Conservation (phyloP, 768 basidiomycete species). For the Russula compacta region DNA sequence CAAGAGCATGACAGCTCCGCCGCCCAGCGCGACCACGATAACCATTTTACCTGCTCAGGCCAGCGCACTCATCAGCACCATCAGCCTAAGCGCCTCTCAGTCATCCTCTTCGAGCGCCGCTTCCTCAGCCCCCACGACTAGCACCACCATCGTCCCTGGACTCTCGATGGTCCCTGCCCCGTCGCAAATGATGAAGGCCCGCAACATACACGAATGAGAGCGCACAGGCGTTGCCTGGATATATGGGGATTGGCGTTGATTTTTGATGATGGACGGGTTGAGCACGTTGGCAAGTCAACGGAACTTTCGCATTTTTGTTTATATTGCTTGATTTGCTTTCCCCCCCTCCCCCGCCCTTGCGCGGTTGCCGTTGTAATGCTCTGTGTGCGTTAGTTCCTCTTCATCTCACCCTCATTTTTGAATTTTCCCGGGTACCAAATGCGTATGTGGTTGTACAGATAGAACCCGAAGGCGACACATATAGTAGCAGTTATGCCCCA, state of each 20-base stretch:
- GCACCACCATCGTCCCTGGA: slow-evolving; percentile 37
- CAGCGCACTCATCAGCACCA: slow-evolving; percentile 14
- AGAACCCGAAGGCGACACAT: too few species aligned
- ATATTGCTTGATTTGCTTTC: background rate
- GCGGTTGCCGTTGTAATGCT: background rate
- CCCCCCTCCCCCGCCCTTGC: too few species aligned
- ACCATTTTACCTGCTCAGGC: slow-evolving; percentile 22
- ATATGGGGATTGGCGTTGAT: too few species aligned
- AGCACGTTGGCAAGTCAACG: background rate
- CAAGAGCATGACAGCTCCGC: background rate
- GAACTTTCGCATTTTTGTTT: background rate
- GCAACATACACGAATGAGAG: too few species aligned
- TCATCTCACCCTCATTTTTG: too few species aligned
- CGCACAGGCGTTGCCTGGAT: too few species aligned
- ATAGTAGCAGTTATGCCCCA: too few species aligned
- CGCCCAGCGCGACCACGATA: background rate
- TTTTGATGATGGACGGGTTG: too few species aligned
- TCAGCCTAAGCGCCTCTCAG: slow-evolving; percentile 2
- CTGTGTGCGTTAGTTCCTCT: background rate
- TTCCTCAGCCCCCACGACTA: background rate
- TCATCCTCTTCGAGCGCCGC: slow-evolving; percentile 19
- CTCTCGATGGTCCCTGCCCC: slow-evolving; percentile 28
- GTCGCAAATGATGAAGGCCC: background rate
- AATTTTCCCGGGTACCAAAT: too few species aligned
- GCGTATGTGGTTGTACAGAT: too few species aligned